Conservation (phyloP, 2,329 filamentous ascomycete genomes). For the Fusarium aywerte region DNA sequence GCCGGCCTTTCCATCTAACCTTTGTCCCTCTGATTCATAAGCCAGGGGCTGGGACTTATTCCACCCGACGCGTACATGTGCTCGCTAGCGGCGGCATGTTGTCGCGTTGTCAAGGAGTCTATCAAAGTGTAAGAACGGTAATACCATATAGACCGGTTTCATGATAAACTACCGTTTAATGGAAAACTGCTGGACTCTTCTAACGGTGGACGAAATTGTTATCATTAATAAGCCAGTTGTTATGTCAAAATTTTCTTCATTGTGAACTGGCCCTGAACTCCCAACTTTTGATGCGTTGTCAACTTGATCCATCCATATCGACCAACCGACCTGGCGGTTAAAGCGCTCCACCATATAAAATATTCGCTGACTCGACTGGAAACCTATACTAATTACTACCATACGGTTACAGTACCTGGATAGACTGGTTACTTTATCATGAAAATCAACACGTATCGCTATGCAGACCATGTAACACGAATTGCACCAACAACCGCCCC, state of each 20-base stretch:
- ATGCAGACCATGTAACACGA: conserved; percentile 24
- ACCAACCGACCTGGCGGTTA: conserved; percentile 17
- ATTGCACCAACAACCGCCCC: conserved; percentile 26
- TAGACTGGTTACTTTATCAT: not conserved
- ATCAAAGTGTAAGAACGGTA: conserved; percentile 23
- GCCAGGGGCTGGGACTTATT: conserved; percentile 30
- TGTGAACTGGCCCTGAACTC: not conserved
- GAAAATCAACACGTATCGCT: conserved; percentile 14
- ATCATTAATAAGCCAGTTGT: not conserved
- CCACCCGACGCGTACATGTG: conserved; percentile 7
- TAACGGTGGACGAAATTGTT: not conserved
- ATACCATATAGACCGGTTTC: conserved; percentile 20
- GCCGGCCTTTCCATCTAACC: conserved; percentile 19
- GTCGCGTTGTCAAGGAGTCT: conserved; percentile 9
- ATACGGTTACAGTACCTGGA: not conserved
- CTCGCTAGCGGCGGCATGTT: conserved; percentile 20
- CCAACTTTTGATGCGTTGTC: conserved; percentile 19
- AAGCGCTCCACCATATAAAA: conserved; percentile 25
- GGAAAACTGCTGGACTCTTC: conserved; percentile 5
- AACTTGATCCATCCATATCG: conserved; percentile 3
- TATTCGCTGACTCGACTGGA: not conserved
- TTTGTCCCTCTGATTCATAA: conserved; percentile 11
- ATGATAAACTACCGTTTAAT: conserved; percentile 9
- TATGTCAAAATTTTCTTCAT: not conserved
- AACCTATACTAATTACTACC: not conserved